Percentiles rank a stretch among this genome's conserved stretches.
phyloP scores from a whole-genome alignment of 2,329 filamentous ascomycete genomes.

The Nemania bipapillata region DNA sequence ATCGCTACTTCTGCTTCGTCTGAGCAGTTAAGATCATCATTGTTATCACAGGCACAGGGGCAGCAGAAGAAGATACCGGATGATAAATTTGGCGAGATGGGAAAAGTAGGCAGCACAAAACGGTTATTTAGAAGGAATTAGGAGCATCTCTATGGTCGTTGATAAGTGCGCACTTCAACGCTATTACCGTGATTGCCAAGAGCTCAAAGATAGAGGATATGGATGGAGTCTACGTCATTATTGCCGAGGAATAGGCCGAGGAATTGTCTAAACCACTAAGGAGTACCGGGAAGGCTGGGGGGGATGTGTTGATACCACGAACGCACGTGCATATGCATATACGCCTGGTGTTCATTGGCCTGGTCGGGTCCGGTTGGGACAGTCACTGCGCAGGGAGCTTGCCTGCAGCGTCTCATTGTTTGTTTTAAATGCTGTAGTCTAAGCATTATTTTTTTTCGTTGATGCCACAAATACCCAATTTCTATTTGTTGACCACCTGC shows the following conservation, averaged over 20 bases:
- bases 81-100: slow-evolving; percentile 72
- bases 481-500: slow-evolving; percentile 11
- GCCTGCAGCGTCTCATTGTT: slow-evolving; percentile 29
- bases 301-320: slow-evolving; percentile 31
- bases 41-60: slow-evolving; percentile 17
- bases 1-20: slow-evolving; percentile 47
- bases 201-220: slow-evolving; percentile 27
- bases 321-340: slow-evolving; percentile 38
- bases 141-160: slow-evolving; percentile 44
- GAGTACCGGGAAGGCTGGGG: slow-evolving; percentile 21
- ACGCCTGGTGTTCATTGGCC: slow-evolving; percentile 36
- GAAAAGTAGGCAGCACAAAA: slow-evolving; percentile 77
- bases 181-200: slow-evolving; percentile 22
- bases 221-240: slow-evolving; percentile 28
- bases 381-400: slow-evolving; percentile 29
- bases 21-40: slow-evolving; percentile 34
- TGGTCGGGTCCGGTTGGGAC: slow-evolving; percentile 6
- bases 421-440: slow-evolving; percentile 16
- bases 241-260: slow-evolving; percentile 2
- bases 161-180: slow-evolving; percentile 11
- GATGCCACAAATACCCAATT: slow-evolving; percentile 34
- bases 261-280: slow-evolving; percentile 1
- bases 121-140: slow-evolving; percentile 70
- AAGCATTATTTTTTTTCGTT: slow-evolving; percentile 27
- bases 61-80: slow-evolving; percentile 46